Conservation (phyloP, 169 alveolate species). For the Fabrea salina region DNA sequence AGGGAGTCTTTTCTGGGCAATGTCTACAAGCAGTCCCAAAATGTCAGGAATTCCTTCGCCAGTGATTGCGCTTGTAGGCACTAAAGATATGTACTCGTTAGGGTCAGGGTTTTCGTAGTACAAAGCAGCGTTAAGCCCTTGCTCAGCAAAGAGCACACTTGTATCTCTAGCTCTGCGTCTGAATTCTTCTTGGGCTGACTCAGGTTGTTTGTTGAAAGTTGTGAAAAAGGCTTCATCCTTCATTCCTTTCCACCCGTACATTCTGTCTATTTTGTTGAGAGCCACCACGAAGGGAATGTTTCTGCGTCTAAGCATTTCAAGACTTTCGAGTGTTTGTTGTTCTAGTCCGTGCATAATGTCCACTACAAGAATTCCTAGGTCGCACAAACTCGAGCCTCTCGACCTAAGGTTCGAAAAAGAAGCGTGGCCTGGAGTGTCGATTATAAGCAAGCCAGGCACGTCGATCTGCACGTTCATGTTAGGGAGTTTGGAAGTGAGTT, state of each 20-base stretch:
- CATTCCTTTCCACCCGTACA: slow-evolving; percentile 92
- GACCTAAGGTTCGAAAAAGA: slow-evolving; percentile 95
- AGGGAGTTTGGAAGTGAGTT: slow-evolving; percentile 74
- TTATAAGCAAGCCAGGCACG: slow-evolving; percentile 96
- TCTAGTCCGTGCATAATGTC: slow-evolving; percentile 99
- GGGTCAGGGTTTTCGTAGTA: slow-evolving; percentile 96
- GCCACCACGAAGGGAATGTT: slow-evolving; percentile 98
- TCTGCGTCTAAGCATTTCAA: slow-evolving; percentile 86
- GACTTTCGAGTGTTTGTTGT: slow-evolving; percentile 95
- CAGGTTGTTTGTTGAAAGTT: slow-evolving; percentile 83
- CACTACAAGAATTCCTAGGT: slow-evolving; percentile 98
- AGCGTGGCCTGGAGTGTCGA: slow-evolving; percentile 99
- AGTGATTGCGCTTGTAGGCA: slow-evolving; percentile 99
- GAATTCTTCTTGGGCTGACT: slow-evolving; percentile 86
- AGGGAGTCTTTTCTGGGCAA: slow-evolving; percentile 87
- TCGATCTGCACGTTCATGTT: slow-evolving; percentile 55
- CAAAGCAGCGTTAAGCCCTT: slow-evolving; percentile 93
- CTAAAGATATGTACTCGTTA: slow-evolving; percentile 90
- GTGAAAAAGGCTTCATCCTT: slow-evolving; percentile 88
- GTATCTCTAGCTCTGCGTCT: slow-evolving; percentile 76
- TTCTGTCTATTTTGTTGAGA: slow-evolving; percentile 97
- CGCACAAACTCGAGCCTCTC: slow-evolving; percentile 99
- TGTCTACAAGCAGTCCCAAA: slow-evolving; percentile 87
- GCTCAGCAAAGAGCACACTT: slow-evolving; percentile 90
- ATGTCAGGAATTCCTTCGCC: slow-evolving; percentile 99